Conservation (phyloP, 2,329 filamentous ascomycete species). For the Stachybotrys elegans region DNA sequence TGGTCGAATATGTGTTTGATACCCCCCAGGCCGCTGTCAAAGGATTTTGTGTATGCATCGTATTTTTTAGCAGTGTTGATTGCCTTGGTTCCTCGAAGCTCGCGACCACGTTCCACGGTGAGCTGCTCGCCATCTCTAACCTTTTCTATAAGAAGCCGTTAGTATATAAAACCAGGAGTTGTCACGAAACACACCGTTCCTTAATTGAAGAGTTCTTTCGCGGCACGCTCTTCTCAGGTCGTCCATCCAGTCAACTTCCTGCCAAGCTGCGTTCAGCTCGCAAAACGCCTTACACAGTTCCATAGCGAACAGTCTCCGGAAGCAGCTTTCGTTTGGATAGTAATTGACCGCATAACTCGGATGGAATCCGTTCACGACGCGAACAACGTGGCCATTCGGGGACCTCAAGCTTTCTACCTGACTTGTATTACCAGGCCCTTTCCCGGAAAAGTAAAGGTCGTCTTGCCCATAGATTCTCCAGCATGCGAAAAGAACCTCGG, state of each 20-base stretch:
- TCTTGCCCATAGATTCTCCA: not conserved
- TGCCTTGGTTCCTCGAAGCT: not conserved
- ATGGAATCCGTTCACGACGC: not conserved
- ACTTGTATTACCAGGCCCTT: not conserved
- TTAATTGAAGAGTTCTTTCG: constrained; percentile 23
- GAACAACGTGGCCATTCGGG: not conserved
- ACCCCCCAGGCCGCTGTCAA: not conserved
- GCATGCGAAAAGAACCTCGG: not conserved
- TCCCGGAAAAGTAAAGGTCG: not conserved
- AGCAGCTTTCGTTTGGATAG: not conserved
- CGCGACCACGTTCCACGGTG: not conserved
- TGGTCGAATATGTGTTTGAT: not conserved
- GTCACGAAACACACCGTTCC: not conserved
- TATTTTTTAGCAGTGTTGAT: not conserved
- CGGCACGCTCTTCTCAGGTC: constrained; percentile 24
- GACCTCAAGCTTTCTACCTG: not conserved
- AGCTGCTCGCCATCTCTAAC: not conserved
- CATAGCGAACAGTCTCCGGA: not conserved
- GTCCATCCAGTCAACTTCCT: constrained; percentile 16
- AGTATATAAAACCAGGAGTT: not conserved
- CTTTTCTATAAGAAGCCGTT: not conserved
- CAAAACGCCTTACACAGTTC: not conserved
- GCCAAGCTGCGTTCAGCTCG: not conserved
- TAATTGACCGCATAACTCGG: not conserved
- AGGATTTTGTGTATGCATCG: not conserved